Evolutionary conservation across 140 eudicot species (phyloP).

Genomic region (Oenanthe javanica): DNA sequence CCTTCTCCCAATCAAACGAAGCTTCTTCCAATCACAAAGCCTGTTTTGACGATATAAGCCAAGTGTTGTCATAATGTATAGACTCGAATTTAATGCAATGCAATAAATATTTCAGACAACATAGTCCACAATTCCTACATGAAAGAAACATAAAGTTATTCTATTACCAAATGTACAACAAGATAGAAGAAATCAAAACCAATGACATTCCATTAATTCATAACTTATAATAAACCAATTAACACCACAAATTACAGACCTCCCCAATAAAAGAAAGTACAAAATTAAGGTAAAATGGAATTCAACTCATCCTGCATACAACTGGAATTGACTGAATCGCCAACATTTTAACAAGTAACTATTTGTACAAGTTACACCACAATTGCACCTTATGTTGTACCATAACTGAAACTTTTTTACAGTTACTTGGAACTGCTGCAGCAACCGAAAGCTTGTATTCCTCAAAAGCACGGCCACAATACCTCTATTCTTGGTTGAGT

Average conservation of each 20-base stretch:
- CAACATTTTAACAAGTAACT: neutral
- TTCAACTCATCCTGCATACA: slow-evolving; percentile 2
- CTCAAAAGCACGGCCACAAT: neutral
- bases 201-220: slow-evolving; percentile 15
- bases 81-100: neutral
- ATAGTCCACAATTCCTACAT: neutral
- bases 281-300: slow-evolving; percentile 6
- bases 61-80: neutral
- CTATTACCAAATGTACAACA: slow-evolving; percentile 1
- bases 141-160: neutral
- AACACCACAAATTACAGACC: slow-evolving; percentile 15
- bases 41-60: neutral
- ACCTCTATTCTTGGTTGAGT: neutral
- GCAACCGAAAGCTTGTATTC: neutral
- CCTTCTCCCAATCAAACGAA: neutral
- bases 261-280: slow-evolving; percentile 10
- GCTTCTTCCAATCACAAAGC: neutral
- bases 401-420: neutral
- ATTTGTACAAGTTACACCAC: slow-evolving; percentile 13
- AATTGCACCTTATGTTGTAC: neutral
- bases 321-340: neutral
- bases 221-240: slow-evolving; percentile 15
- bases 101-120: neutral
- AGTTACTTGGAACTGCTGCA: neutral
- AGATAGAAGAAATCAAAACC: neutral